These are phyloP conservation scores for Skeletonema menzelii DNA, from an alignment of 108 stramenopile species.

Conservation along the genomic window DNA sequence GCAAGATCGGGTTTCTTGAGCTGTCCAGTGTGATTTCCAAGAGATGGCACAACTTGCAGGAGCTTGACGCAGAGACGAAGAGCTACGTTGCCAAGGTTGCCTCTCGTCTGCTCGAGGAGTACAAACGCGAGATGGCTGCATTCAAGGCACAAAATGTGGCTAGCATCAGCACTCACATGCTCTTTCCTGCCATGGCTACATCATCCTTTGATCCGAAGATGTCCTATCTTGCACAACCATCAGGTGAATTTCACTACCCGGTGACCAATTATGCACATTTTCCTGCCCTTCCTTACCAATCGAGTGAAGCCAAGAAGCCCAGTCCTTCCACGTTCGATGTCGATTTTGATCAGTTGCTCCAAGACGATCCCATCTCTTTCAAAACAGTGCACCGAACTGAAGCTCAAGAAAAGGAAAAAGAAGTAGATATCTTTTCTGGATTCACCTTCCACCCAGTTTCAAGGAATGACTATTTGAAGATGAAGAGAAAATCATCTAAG, in stretches of 20 bases:
- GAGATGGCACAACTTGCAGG: slow-evolving; percentile 45
- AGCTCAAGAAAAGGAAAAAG: neutral
- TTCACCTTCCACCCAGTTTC: neutral
- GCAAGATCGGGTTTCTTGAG: slow-evolving; percentile 72
- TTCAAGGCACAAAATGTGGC: neutral
- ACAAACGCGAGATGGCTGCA: slow-evolving; percentile 8
- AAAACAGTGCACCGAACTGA: neutral
- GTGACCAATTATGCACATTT: no score
- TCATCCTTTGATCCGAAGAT: neutral
- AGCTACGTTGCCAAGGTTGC: slow-evolving; percentile 12
- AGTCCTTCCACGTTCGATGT: neutral
- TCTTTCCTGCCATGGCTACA: neutral
- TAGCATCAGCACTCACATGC: neutral
- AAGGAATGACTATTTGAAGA: neutral
- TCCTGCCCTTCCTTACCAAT: no score
- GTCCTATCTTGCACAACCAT: neutral
- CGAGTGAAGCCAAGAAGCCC: no score
- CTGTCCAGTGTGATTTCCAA: slow-evolving; percentile 56
- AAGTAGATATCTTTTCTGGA: neutral
- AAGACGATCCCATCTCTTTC: neutral
- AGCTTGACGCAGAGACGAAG: slow-evolving; percentile 24
- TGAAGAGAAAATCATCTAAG: neutral
- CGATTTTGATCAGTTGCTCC: neutral
- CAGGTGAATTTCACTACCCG: no score
- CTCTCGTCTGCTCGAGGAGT: slow-evolving; percentile 8